Percentiles rank a stretch among this genome's conserved stretches.
phyloP scores from a whole-genome alignment of 192 early-diverging fungal genomes.

The Coemansia sp. region DNA sequence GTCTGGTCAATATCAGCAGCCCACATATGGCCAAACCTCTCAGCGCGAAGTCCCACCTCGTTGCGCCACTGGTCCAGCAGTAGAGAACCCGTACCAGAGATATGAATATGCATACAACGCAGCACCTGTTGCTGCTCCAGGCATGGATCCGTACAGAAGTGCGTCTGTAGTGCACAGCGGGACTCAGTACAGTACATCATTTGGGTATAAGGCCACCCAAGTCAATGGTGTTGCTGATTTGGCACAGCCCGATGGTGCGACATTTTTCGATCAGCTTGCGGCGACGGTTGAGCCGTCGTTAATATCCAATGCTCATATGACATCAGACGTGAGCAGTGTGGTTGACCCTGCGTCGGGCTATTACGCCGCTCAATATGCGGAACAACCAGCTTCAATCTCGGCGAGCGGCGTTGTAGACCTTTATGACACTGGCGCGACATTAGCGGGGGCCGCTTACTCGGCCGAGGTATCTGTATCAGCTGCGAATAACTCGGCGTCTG shows the following conservation, averaged over 20 bases:
- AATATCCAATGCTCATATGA: not conserved
- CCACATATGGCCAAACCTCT: slow-evolving; percentile 6
- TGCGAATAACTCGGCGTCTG: not conserved
- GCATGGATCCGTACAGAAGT: slow-evolving; percentile 36
- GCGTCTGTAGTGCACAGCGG: slow-evolving; percentile 46
- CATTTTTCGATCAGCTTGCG: slow-evolving; percentile 39
- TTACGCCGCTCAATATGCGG: not conserved
- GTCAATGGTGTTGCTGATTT: not conserved
- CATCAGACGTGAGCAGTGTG: not conserved
- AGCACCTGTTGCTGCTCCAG: not conserved
- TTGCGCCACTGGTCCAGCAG: slow-evolving; percentile 47
- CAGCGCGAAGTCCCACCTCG: slow-evolving; percentile 39
- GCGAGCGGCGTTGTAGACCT: not conserved
- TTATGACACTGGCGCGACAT: not conserved
- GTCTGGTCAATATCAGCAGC: slow-evolving; percentile 4
- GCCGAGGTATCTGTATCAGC: not conserved
- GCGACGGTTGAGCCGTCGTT: not conserved
- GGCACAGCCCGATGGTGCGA: slow-evolving; percentile 11
- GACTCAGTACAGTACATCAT: slow-evolving; percentile 19
- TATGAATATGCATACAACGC: slow-evolving; percentile 11
- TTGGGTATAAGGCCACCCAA: slow-evolving; percentile 10
- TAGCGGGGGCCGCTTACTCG: not conserved
- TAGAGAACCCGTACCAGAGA: slow-evolving; percentile 29
- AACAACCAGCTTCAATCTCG: not conserved
- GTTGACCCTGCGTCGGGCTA: not conserved